These are phyloP conservation scores for Saturnispora gosingensis DNA, from an alignment of 805 yeast genomes.

Conservation along the genomic window DNA sequence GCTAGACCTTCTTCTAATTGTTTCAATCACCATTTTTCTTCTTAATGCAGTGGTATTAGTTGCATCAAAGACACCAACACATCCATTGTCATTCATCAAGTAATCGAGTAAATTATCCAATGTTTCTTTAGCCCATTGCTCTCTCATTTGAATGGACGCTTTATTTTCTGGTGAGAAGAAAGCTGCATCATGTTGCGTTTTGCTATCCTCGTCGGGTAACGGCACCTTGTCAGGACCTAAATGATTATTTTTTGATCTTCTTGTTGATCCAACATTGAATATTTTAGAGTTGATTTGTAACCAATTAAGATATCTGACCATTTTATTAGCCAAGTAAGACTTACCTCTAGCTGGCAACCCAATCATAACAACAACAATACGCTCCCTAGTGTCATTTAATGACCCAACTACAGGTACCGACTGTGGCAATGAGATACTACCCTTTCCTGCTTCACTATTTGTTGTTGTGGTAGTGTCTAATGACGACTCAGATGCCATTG, in stretches of 20 bases:
- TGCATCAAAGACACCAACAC: conserved; percentile 88
- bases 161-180: conserved; percentile 79
- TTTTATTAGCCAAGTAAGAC: conserved; percentile 84
- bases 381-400: conserved; percentile 49
- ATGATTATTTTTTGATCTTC: conserved; percentile 57
- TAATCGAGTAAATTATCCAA: conserved; percentile 76
- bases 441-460: background rate
- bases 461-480: background rate
- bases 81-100: conserved; percentile 70
- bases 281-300: conserved; percentile 83
- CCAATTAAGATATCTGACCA: conserved; percentile 88
- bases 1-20: conserved; percentile 45
- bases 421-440: conserved; percentile 31
- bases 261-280: conserved; percentile 92
- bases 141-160: conserved; percentile 57
- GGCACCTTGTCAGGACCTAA: conserved; percentile 68
- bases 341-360: conserved; percentile 95
- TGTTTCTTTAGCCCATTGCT: conserved; percentile 95
- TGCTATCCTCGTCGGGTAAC: conserved; percentile 32
- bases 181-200: conserved; percentile 54
- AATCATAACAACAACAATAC: conserved; percentile 90
- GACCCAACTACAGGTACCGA: conserved; percentile 69
- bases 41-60: conserved; percentile 68
- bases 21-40: conserved; percentile 46
- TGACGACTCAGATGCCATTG: background rate